A percentile compares a stretch with the other conserved stretches of the same genome.
Conservation (phyloP, 441 rosid species). For the Bruguiera hainesii region DNA sequence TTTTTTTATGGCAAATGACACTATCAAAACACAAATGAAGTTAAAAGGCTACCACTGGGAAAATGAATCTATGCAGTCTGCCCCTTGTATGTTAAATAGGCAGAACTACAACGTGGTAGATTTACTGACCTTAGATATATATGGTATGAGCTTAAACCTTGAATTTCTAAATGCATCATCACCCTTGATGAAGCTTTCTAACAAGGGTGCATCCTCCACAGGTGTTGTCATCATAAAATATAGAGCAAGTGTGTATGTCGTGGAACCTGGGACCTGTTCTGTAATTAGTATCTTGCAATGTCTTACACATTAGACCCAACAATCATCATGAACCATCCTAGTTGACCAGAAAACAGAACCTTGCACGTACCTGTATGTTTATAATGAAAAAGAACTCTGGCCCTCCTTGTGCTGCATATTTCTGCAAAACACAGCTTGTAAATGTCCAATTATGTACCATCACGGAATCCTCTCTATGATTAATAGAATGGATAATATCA, state of each 20-base stretch:
- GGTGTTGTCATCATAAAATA: constrained; percentile 90
- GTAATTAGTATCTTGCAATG: constrained; percentile 16
- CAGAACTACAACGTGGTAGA: background rate
- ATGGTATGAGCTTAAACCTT: constrained; percentile 96
- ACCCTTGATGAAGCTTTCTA: constrained; percentile 73
- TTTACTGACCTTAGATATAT: constrained; percentile 81
- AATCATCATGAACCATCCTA: background rate
- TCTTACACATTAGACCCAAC: background rate
- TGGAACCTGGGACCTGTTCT: constrained; percentile 84
- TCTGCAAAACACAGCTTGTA: constrained; percentile 45
- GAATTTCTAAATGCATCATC: constrained; percentile 90
- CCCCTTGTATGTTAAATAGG: constrained; percentile 7
- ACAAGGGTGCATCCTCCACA: constrained; percentile 74
- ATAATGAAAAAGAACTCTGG: constrained; percentile 85
- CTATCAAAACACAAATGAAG: too few relatives aligned
- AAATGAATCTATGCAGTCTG: background rate
- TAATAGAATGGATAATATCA: constrained; percentile 5
- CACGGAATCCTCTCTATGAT: background rate
- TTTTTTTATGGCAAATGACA: too few relatives aligned
- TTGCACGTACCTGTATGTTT: constrained; percentile 66
- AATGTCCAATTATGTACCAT: constrained; percentile 1
- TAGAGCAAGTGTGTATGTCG: constrained; percentile 77
- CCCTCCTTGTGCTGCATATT: constrained; percentile 89
- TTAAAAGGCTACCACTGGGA: background rate
- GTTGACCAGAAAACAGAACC: constrained; percentile 7